These are phyloP conservation scores for Retiboletus flavoniger DNA, from an alignment of 1,284 basidiomycete species.

Conservation along the genomic window DNA sequence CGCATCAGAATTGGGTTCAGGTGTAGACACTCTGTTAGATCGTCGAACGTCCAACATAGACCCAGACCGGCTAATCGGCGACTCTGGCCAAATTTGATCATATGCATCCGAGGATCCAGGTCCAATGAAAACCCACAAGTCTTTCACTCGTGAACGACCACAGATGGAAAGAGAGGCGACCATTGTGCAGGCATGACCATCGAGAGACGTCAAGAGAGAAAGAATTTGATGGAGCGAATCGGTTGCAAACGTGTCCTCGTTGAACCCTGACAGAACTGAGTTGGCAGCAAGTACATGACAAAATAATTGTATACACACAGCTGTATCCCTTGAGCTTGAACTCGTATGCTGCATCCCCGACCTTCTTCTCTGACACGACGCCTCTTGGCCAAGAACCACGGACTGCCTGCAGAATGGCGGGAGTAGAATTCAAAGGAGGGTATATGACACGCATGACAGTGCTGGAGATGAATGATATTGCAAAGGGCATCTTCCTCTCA, in stretches of 20 bases:
- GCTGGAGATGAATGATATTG: constrained; percentile 67
- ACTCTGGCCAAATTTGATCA: constrained; percentile 36
- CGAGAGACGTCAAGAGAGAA: constrained; percentile 62
- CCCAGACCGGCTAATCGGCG: constrained; percentile 35
- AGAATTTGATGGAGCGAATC: constrained; percentile 77
- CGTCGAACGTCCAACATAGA: constrained; percentile 36
- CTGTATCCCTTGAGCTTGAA: constrained; percentile 79
- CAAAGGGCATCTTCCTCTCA: constrained; percentile 55
- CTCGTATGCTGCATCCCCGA: constrained; percentile 67
- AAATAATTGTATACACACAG: constrained; percentile 46
- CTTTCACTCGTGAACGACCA: constrained; percentile 68
- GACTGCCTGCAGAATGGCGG: constrained; percentile 76
- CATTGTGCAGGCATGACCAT: constrained; percentile 64
- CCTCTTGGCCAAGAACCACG: constrained; percentile 75
- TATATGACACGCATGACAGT: constrained; percentile 68
- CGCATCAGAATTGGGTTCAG: constrained; percentile 28
- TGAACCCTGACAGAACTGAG: constrained; percentile 55
- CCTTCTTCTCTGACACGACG: constrained; percentile 71
- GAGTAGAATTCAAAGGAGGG: constrained; percentile 70
- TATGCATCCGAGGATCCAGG: constrained; percentile 39
- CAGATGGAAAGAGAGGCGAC: constrained; percentile 67
- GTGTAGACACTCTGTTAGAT: constrained; percentile 36
- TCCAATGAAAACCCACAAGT: constrained; percentile 76
- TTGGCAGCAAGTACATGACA: constrained; percentile 15
- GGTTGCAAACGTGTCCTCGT: constrained; percentile 72